Evolutionary conservation across 257 asterid species (phyloP).

Genomic region (Plectranthus barbatus): DNA sequence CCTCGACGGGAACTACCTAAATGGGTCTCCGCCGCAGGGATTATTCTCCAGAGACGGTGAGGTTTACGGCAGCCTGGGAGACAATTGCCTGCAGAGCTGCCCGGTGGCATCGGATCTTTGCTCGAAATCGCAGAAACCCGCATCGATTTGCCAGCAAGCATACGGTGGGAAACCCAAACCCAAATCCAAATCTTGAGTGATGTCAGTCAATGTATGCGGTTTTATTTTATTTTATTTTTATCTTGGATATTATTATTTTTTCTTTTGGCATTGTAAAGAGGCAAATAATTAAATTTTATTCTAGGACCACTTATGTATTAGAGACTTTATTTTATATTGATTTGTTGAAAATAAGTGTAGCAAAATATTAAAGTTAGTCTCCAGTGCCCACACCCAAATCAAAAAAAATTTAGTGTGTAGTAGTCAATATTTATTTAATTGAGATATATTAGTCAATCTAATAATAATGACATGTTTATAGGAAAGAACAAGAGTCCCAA

Average conservation of each 20-base stretch:
- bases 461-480: background rate
- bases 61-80: slow-evolving; percentile 76
- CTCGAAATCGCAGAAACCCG: slow-evolving; percentile 78
- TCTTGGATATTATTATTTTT: background rate
- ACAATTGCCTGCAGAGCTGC: slow-evolving; percentile 65
- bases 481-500: background rate
- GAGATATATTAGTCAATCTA: background rate
- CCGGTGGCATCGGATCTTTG: slow-evolving; percentile 76
- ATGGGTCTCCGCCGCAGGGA: slow-evolving; percentile 75
- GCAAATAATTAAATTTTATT: background rate
- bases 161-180: slow-evolving; percentile 79
- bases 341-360: background rate
- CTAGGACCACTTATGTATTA: background rate
- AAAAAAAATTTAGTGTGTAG: background rate
- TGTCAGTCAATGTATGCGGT: slow-evolving; percentile 18
- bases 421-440: background rate
- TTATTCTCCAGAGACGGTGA: slow-evolving; percentile 34
- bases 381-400: background rate
- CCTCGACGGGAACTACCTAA: slow-evolving; percentile 73
- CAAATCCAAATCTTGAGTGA: slow-evolving; percentile 36
- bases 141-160: slow-evolving; percentile 64
- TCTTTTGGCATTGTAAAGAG: slow-evolving; percentile 10
- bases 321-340: background rate
- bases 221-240: background rate
- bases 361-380: background rate